Evolutionary conservation across 768 basidiomycete genomes (phyloP).

Genomic region (Termitomyces sp.): DNA sequence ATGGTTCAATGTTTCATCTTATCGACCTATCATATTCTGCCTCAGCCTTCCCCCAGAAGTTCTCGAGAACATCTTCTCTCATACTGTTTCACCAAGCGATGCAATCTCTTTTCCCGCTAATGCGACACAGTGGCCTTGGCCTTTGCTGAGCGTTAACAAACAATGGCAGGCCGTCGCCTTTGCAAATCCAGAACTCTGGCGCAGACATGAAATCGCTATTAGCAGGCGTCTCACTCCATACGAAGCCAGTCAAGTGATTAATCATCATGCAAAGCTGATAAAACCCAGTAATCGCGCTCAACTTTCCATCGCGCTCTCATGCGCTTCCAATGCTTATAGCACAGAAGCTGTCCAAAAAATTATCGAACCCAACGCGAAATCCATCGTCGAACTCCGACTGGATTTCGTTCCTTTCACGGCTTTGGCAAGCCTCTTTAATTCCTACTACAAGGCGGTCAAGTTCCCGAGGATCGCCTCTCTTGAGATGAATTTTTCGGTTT

Average conservation of each 20-base stretch:
- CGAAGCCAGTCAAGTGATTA: constrained; percentile 1
- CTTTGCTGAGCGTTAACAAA: constrained; percentile 3
- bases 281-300: background rate
- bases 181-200: constrained; percentile 4
- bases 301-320: constrained; percentile 3
- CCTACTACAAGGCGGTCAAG: background rate
- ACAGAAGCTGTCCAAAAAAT: background rate
- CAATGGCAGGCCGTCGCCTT: constrained; percentile 1
- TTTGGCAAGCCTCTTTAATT: background rate
- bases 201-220: background rate
- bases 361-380: background rate
- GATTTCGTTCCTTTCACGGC: constrained; percentile 2
- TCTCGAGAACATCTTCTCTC: constrained; percentile 6
- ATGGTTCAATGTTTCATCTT: background rate
- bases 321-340: background rate
- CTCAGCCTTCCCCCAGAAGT: constrained; percentile 2
- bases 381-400: background rate
- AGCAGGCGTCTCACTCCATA: background rate
- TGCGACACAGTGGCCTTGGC: constrained; percentile 3
- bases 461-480: background rate
- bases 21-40: background rate
- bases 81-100: background rate
- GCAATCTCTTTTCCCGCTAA: background rate
- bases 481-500: constrained; percentile 2
- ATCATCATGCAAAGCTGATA: constrained; percentile 1